Evolutionary conservation across 257 asterid species (phyloP).

Genomic region (Solanum ossicruentum): DNA sequence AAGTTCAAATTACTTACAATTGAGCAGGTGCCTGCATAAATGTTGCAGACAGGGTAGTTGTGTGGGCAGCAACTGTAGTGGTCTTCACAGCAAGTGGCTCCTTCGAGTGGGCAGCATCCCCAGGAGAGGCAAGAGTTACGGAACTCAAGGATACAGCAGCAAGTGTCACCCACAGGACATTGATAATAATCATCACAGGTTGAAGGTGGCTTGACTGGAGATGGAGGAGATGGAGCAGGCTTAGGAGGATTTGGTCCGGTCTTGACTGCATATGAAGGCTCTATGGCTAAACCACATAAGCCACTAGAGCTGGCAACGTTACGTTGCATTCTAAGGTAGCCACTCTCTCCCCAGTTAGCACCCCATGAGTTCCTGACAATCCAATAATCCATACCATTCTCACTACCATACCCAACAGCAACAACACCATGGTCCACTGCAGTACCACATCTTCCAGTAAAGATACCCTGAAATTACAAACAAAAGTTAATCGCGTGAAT

Average conservation of each 20-base stretch:
- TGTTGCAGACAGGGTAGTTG: conserved; percentile 46
- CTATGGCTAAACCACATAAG: conserved; percentile 41
- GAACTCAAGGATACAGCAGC: conserved; percentile 42
- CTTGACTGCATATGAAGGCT: conserved; percentile 49
- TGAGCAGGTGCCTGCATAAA: conserved; percentile 38
- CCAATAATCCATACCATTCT: conserved; percentile 42
- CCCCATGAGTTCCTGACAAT: conserved; percentile 53
- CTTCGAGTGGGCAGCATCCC: conserved; percentile 66
- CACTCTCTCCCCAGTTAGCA: conserved; percentile 41
- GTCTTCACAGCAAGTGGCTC: conserved; percentile 57
- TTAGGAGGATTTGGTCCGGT: conserved; percentile 39
- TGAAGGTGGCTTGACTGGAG: conserved; percentile 30
- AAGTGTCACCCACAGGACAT: conserved; percentile 41
- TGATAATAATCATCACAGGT: conserved; percentile 28
- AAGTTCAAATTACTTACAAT: conserved; percentile 11
- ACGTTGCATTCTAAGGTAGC: conserved; percentile 39
- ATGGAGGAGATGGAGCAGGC: conserved; percentile 55
- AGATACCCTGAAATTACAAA: conserved; percentile 31
- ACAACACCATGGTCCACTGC: conserved; percentile 42
- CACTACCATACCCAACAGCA: conserved; percentile 39
- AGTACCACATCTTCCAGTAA: conserved; percentile 36
- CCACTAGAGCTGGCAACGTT: conserved; percentile 20
- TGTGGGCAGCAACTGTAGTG: conserved; percentile 64
- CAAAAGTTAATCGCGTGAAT: not conserved
- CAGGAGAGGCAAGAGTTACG: conserved; percentile 30